phyloP scores from a whole-genome alignment of 2,329 filamentous ascomycete genomes.

The Eutypa lata region DNA sequence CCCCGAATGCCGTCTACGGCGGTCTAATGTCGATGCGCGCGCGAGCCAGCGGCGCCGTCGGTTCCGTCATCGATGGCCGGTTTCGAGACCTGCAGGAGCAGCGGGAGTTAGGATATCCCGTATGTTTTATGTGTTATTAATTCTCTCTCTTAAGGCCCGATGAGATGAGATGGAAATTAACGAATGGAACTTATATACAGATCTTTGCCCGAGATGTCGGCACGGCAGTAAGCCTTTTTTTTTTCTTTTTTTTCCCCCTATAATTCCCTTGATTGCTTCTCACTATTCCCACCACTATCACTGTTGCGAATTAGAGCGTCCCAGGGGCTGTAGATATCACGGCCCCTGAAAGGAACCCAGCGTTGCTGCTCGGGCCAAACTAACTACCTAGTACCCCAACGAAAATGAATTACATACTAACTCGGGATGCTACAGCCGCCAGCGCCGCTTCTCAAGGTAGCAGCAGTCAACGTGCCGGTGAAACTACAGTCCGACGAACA shows the following conservation, averaged over 20 bases:
- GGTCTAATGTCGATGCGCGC: slow-evolving; percentile 51
- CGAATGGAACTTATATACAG: slow-evolving; percentile 11
- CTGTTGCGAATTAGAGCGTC: too few species aligned
- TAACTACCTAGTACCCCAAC: too few species aligned
- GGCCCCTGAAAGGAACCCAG: too few species aligned
- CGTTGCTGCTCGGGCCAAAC: too few species aligned
- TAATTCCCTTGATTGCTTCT: too few species aligned
- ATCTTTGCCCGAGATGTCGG: slow-evolving; percentile 42
- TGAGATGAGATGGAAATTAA: too few species aligned
- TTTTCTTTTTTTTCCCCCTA: not conserved
- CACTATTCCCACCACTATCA: not conserved
- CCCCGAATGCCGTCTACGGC: slow-evolving; percentile 51
- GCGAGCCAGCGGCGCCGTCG: slow-evolving; percentile 39
- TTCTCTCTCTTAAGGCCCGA: too few species aligned
- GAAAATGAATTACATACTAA: not conserved
- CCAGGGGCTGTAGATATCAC: too few species aligned
- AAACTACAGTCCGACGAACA: slow-evolving; percentile 34
- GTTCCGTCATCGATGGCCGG: slow-evolving; percentile 49
- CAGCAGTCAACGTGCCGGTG: slow-evolving; percentile 38
- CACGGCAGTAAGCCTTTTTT: slow-evolving; percentile 25
- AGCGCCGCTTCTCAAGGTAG: slow-evolving; percentile 39
- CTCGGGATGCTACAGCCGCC: slow-evolving; percentile 25
- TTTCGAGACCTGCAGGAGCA: slow-evolving; percentile 53
- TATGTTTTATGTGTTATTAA: slow-evolving; percentile 13
- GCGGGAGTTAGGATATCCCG: slow-evolving; percentile 43